Percentiles rank a stretch among this genome's conserved stretches.
Conservation (phyloP, 495 filamentous ascomycete genomes). For the Cercophora samala region DNA sequence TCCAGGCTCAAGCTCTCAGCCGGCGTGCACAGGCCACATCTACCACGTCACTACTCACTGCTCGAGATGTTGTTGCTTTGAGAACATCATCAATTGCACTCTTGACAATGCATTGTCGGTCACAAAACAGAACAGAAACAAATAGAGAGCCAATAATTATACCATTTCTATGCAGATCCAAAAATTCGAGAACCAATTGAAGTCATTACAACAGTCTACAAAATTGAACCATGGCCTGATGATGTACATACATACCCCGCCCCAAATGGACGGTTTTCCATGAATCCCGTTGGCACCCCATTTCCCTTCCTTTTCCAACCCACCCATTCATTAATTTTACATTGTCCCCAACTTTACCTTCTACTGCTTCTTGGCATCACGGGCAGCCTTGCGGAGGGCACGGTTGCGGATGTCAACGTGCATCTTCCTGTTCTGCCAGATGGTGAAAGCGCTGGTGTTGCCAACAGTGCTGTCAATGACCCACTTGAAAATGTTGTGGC, state of each 20-base stretch:
- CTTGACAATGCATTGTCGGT: background rate
- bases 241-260: background rate
- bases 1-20: background rate
- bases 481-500: conserved; percentile 86
- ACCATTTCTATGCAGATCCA: background rate
- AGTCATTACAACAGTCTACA: background rate
- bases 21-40: background rate
- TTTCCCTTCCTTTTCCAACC: background rate
- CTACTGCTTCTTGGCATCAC: conserved; percentile 66
- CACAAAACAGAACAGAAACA: background rate
- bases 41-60: background rate
- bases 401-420: conserved; percentile 83
- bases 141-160: background rate
- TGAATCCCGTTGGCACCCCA: background rate
- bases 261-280: background rate
- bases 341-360: background rate
- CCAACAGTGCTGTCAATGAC: conserved; percentile 68
- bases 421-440: conserved; percentile 70
- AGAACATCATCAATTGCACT: too few species aligned
- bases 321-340: background rate
- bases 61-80: too few species aligned
- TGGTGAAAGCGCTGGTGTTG: conserved; percentile 56
- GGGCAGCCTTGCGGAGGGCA: conserved; percentile 83
- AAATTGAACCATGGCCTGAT: background rate
- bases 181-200: background rate